These are phyloP conservation scores for Drechslera avenae DNA, from an alignment of 2,329 filamentous ascomycete genomes.

Conservation along the genomic window DNA sequence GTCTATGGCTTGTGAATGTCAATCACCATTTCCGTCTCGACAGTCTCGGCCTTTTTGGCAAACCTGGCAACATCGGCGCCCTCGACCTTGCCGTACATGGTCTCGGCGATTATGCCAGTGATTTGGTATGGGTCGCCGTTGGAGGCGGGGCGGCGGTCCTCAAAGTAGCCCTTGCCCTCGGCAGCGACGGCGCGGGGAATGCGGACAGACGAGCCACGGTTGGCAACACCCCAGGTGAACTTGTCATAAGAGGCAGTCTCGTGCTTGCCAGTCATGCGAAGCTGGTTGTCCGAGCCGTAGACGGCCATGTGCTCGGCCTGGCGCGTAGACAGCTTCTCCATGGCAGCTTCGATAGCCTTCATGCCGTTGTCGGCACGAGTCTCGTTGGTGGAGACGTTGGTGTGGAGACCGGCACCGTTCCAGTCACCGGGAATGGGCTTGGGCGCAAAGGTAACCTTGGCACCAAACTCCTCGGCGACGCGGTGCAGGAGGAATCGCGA, in stretches of 20 bases:
- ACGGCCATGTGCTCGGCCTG: slow-evolving; percentile 73
- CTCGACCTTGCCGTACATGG: slow-evolving; percentile 59
- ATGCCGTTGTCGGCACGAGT: slow-evolving; percentile 93
- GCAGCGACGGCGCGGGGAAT: slow-evolving; percentile 84
- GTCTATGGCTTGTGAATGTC: slow-evolving; percentile 36
- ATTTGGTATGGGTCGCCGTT: slow-evolving; percentile 89
- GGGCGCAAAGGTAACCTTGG: slow-evolving; percentile 91
- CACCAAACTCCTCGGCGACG: slow-evolving; percentile 94
- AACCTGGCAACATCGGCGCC: slow-evolving; percentile 54
- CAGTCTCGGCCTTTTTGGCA: slow-evolving; percentile 39
- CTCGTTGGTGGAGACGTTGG: slow-evolving; percentile 87
- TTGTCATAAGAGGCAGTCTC: slow-evolving; percentile 94
- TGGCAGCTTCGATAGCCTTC: slow-evolving; percentile 87
- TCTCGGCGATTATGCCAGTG: slow-evolving; percentile 80
- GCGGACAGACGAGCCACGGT: slow-evolving; percentile 92
- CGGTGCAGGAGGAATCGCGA: slow-evolving; percentile 87
- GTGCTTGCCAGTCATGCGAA: slow-evolving; percentile 88
- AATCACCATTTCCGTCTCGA: slow-evolving; percentile 45
- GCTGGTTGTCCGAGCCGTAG: slow-evolving; percentile 94
- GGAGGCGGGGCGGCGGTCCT: slow-evolving; percentile 70
- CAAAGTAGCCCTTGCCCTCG: slow-evolving; percentile 94
- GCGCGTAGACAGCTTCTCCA: slow-evolving; percentile 58
- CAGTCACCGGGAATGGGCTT: slow-evolving; percentile 96
- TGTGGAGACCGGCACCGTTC: slow-evolving; percentile 95
- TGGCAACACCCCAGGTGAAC: slow-evolving; percentile 93